phyloP scores from a whole-genome alignment of 192 early-diverging fungal genomes.

The Coemansia sp. region DNA sequence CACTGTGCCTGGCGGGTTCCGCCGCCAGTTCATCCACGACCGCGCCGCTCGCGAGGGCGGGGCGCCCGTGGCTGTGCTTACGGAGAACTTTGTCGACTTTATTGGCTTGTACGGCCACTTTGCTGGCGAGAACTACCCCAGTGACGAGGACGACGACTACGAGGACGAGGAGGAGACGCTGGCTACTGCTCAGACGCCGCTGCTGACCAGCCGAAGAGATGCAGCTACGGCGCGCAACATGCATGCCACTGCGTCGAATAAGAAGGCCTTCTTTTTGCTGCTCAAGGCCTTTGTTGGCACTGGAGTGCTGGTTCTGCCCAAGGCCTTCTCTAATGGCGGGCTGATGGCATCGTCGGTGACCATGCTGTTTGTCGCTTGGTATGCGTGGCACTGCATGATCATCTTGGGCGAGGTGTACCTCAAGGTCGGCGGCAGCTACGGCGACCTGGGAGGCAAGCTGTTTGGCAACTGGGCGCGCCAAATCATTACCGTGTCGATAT shows the following conservation, averaged over 20 bases:
- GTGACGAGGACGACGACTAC: slow-evolving; percentile 69
- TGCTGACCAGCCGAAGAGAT: slow-evolving; percentile 13
- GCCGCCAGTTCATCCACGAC: slow-evolving; percentile 82
- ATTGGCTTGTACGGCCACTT: slow-evolving; percentile 91
- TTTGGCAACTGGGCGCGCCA: slow-evolving; percentile 63
- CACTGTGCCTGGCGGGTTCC: slow-evolving; percentile 82
- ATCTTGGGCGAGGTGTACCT: slow-evolving; percentile 65
- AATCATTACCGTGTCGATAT: slow-evolving; percentile 66
- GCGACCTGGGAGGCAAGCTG: slow-evolving; percentile 64
- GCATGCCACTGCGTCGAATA: slow-evolving; percentile 61
- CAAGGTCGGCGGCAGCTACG: slow-evolving; percentile 65
- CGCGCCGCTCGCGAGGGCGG: slow-evolving; percentile 70
- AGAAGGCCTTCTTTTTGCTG: slow-evolving; percentile 76
- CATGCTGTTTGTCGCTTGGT: slow-evolving; percentile 60
- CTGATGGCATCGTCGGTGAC: slow-evolving; percentile 60
- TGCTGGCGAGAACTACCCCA: slow-evolving; percentile 89
- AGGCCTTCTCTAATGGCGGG: slow-evolving; percentile 78
- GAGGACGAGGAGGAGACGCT: slow-evolving; percentile 17
- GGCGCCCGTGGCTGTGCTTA: slow-evolving; percentile 66
- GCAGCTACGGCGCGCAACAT: slow-evolving; percentile 16
- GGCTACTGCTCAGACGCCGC: slow-evolving; percentile 7
- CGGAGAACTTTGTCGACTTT: slow-evolving; percentile 92
- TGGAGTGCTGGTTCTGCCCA: slow-evolving; percentile 73
- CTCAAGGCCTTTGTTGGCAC: slow-evolving; percentile 85
- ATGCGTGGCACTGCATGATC: slow-evolving; percentile 68